Percentiles rank a stretch among this genome's conserved stretches.
phyloP scores from a whole-genome alignment of 2,329 filamentous ascomycete genomes.

The Calycina marina region DNA sequence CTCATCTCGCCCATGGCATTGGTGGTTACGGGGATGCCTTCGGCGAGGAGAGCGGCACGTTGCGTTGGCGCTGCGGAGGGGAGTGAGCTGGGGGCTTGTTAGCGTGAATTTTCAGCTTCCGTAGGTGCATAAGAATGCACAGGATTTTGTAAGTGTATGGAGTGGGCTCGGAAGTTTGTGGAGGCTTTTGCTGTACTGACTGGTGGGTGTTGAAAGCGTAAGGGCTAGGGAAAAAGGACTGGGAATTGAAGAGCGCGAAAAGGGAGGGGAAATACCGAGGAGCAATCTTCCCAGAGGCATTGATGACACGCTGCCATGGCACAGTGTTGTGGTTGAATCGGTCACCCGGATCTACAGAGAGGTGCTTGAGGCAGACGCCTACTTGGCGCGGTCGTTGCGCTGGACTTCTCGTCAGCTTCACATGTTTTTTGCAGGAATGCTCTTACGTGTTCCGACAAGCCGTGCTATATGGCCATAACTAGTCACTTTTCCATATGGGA shows the following conservation, averaged over 20 bases:
- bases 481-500: conserved; percentile 72
- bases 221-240: too few species aligned
- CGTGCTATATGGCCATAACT: conserved; percentile 72
- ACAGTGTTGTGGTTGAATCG: conserved; percentile 65
- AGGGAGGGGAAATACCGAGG: conserved; percentile 57
- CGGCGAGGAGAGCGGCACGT: conserved; percentile 21
- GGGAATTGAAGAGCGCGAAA: too few species aligned
- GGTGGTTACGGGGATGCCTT: conserved; percentile 23
- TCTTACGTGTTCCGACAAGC: conserved; percentile 59
- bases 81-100: conserved; percentile 14
- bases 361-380: conserved; percentile 77
- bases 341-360: conserved; percentile 38
- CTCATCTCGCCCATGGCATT: conserved; percentile 22
- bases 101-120: neutral
- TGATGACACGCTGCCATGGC: conserved; percentile 91
- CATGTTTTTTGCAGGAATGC: neutral
- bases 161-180: too few species aligned
- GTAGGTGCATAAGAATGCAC: neutral
- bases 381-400: conserved; percentile 70
- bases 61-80: conserved; percentile 23
- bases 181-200: too few species aligned
- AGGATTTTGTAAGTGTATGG: too few species aligned
- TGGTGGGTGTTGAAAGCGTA: too few species aligned
- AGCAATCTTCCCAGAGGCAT: conserved; percentile 73
- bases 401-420: conserved; percentile 19